phyloP scores from a whole-genome alignment of 2,329 filamentous ascomycete species.

The Alternaria conjuncta region DNA sequence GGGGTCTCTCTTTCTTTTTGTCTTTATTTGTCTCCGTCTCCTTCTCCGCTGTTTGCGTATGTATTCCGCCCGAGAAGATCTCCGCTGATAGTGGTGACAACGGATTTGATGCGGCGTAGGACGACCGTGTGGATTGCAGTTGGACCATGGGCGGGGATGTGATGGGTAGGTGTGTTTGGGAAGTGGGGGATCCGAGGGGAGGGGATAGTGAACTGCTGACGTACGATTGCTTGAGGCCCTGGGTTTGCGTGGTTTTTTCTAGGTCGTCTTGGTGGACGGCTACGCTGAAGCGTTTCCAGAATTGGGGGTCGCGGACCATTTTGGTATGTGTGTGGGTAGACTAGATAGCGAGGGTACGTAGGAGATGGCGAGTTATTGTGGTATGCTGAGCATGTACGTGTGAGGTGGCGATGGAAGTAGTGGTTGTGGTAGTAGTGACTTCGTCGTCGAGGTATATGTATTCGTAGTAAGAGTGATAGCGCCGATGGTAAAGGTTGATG shows the following conservation, averaged over 20 bases:
- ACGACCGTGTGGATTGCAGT: neutral
- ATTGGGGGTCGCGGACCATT: constrained; percentile 64
- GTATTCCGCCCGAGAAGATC: neutral
- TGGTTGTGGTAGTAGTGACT: neutral
- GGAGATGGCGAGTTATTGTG: neutral
- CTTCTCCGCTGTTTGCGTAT: neutral
- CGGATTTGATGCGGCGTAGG: neutral
- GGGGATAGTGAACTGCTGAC: constrained; percentile 30
- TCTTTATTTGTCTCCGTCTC: neutral
- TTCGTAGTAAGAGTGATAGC: neutral
- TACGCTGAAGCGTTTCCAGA: constrained; percentile 66
- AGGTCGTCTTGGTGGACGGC: constrained; percentile 65
- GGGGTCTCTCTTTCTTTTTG: neutral
- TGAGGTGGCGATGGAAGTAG: neutral
- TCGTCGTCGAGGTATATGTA: neutral
- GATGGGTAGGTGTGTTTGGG: constrained; percentile 20
- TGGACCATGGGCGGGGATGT: constrained; percentile 11
- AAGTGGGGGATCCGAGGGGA: constrained; percentile 27
- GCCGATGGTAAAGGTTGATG: neutral
- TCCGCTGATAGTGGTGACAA: neutral
- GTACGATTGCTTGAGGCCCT: constrained; percentile 49
- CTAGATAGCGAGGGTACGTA: neutral
- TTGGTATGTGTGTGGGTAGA: constrained; percentile 5
- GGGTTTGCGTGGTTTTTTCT: constrained; percentile 26
- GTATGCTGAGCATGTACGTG: neutral